Evolutionary conservation across 768 basidiomycete species (phyloP).

Genomic region (Trametes cinnabarina): DNA sequence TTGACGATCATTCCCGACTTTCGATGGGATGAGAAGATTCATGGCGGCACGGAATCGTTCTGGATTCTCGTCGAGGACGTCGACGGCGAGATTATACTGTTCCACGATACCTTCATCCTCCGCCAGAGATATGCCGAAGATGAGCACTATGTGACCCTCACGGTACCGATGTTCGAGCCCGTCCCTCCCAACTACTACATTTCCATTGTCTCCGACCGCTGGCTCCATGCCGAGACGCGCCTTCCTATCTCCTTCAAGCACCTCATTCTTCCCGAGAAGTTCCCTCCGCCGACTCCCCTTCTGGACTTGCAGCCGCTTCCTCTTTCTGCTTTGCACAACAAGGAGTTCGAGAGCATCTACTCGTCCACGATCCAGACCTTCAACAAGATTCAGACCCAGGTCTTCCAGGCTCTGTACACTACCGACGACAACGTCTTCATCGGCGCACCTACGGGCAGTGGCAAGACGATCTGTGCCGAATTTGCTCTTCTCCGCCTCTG

Average conservation of each 20-base stretch:
- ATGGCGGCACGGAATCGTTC: slow-evolving; percentile 87
- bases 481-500: slow-evolving; percentile 94
- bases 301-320: slow-evolving; percentile 92
- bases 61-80: slow-evolving; percentile 95
- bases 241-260: slow-evolving; percentile 97
- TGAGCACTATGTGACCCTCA: slow-evolving; percentile 92
- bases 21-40: slow-evolving; percentile 95
- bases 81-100: slow-evolving; percentile 94
- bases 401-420: slow-evolving; percentile 96
- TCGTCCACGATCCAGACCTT: slow-evolving; percentile 76
- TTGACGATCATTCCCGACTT: slow-evolving; percentile 96
- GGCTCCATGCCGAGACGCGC: slow-evolving; percentile 93
- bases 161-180: slow-evolving; percentile 95
- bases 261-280: slow-evolving; percentile 94
- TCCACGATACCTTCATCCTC: slow-evolving; percentile 90
- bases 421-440: slow-evolving; percentile 97
- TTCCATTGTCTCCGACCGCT: slow-evolving; percentile 90
- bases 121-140: slow-evolving; percentile 90
- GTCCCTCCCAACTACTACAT: slow-evolving; percentile 99
- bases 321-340: slow-evolving; percentile 88
- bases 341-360: slow-evolving; percentile 88
- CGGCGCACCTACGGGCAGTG: slow-evolving; percentile 94
- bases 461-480: slow-evolving; percentile 97
- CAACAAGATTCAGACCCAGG: slow-evolving; percentile 99
- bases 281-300: slow-evolving; percentile 88